Percentiles rank a stretch among this genome's conserved stretches.
Evolutionary conservation across 2,329 filamentous ascomycete genomes (phyloP).

Genomic region (Mariannaea sp.): DNA sequence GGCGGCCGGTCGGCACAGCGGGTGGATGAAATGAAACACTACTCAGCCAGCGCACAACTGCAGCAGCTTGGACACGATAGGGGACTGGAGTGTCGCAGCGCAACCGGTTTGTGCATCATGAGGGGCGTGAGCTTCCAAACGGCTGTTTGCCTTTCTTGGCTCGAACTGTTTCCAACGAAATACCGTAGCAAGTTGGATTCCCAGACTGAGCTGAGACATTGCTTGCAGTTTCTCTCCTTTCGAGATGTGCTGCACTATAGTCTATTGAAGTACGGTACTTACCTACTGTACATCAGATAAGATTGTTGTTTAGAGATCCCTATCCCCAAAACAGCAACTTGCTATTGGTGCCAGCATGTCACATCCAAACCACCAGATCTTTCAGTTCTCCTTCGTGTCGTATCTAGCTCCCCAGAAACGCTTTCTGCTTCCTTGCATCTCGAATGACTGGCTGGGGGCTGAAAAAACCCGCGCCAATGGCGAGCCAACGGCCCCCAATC

Average conservation of each 20-base stretch:
- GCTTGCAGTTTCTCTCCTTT: neutral
- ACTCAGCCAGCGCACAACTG: constrained; percentile 17
- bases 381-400: constrained; percentile 4
- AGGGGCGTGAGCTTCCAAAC: neutral
- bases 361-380: constrained; percentile 19
- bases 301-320: neutral
- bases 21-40: constrained; percentile 19
- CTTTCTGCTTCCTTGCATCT: constrained; percentile 6
- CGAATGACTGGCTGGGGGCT: neutral
- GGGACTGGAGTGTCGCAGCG: neutral
- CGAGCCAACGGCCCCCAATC: constrained; percentile 18
- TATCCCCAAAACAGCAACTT: constrained; percentile 6
- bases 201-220: neutral
- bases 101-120: neutral
- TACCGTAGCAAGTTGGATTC: neutral
- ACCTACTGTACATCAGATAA: neutral
- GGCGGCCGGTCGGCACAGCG: constrained; percentile 20
- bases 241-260: no score
- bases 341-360: constrained; percentile 28
- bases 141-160: neutral
- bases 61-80: constrained; percentile 19
- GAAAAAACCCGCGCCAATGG: constrained; percentile 14
- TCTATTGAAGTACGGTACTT: no score
- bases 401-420: constrained; percentile 10
- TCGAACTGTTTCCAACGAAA: neutral